A percentile compares a stretch with the other conserved stretches of the same genome.
These are phyloP conservation scores for Nemania abortiva DNA, from an alignment of 2,329 filamentous ascomycete species.

Conservation along the genomic window DNA sequence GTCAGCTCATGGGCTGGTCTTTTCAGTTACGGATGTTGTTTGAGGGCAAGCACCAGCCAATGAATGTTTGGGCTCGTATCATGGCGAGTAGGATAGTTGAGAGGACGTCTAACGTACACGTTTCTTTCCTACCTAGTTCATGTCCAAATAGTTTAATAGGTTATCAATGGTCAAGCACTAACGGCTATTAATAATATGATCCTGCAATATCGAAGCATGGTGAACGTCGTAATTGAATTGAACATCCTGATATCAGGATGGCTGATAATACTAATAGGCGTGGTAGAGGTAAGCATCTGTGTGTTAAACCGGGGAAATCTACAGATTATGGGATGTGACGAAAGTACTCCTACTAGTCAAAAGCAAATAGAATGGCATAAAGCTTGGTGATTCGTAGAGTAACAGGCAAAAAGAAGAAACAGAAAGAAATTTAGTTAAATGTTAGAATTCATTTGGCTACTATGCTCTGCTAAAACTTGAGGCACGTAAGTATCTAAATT, in stretches of 20 bases:
- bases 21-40: conserved; percentile 8
- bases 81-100: neutral
- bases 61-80: neutral
- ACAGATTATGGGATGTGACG: no score
- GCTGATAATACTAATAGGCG: no score
- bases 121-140: neutral
- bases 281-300: no score
- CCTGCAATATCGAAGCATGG: no score
- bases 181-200: neutral
- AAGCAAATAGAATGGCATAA: no score
- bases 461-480: neutral
- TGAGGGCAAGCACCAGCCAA: neutral
- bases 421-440: neutral
- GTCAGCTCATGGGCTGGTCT: conserved; percentile 23
- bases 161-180: neutral
- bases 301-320: no score
- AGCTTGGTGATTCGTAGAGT: no score
- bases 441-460: neutral
- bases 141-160: neutral
- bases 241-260: no score
- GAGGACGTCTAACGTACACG: neutral
- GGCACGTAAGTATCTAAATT: neutral
- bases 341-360: no score
- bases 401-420: no score
- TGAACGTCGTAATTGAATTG: no score